Conservation (phyloP, 805 yeast genomes). For the Candida fluviatilis region DNA sequence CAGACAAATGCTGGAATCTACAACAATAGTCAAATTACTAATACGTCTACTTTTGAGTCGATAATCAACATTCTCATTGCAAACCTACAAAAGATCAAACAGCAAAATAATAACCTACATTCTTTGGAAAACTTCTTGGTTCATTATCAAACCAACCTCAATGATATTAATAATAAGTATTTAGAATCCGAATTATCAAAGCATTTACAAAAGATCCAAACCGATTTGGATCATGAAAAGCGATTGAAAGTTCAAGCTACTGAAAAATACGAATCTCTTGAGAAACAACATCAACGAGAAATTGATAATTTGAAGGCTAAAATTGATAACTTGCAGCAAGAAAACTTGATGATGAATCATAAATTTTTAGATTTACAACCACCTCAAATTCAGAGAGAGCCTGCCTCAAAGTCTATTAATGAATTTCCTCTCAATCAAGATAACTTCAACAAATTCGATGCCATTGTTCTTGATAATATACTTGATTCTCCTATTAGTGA, state of each 20-base stretch:
- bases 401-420: not conserved
- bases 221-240: constrained; percentile 15
- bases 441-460: not conserved
- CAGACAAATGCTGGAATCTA: constrained; percentile 52
- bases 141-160: constrained; percentile 36
- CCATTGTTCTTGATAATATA: not conserved
- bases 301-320: not conserved
- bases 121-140: constrained; percentile 53
- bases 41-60: constrained; percentile 51
- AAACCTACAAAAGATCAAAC: constrained; percentile 53
- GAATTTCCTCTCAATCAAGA: not conserved
- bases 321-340: constrained; percentile 1
- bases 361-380: not conserved
- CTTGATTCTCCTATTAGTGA: not conserved
- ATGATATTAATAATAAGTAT: constrained; percentile 22
- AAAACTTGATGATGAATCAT: not conserved
- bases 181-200: constrained; percentile 17
- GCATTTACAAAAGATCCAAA: constrained; percentile 10
- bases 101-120: constrained; percentile 52
- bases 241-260: constrained; percentile 11
- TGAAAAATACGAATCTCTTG: constrained; percentile 11
- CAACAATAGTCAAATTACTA: constrained; percentile 56
- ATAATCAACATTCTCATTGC: constrained; percentile 52
- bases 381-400: not conserved
- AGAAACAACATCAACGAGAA: constrained; percentile 5